Evolutionary conservation across 1,284 basidiomycete species (phyloP), one percentile per base, ranked within the genome.

Genomic region (Tetrapyrgos nigripes): DNA sequence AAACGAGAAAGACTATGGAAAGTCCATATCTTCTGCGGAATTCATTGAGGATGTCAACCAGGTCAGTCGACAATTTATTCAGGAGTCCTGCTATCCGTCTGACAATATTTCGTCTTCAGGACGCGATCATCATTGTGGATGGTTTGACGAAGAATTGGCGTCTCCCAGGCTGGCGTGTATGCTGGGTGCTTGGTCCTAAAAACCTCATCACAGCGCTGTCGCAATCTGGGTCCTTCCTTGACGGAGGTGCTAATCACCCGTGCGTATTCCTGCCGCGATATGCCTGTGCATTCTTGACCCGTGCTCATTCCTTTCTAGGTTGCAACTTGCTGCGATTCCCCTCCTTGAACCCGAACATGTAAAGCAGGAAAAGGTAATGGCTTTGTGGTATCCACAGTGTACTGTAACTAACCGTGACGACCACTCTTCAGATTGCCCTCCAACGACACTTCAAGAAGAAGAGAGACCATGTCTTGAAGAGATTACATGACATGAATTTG

Each of bases 101-200:
- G 8, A 27, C 19, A 35, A 47, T 19, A 44, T 28, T 58, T n/a
- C 11, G n/a, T 51, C 3, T 55, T n/a, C n/a, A 87, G 83, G 91
- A 95, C 65, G 81, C 93, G 0, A 82, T 94, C 24, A 79, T 97
- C 46, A 86, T 98, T 63, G 91, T 98, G 63, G 93, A 97, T 68
- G 96, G 96, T 24, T 81, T 98, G 52, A 97, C 96, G 13, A 97
- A 97, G 90, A 92, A 92, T 74, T 93, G 90, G 90, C 89, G 93
- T 69, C 87, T 95, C 49, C 93, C 95, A 10, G 95, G 95, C 23
- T 97, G 94, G 94, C 86, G 96, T 67, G 82, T 96, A 33, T 96
- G 94, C 78, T 98, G 96, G 96, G 94, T 97, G 17, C 74, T 97
- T n/a, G 96, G 93, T 0, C 95, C 94, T n/a, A 94, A 91, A 76